Conservation (phyloP, 495 filamentous ascomycete species). For the Aspergillus ellipticus region DNA sequence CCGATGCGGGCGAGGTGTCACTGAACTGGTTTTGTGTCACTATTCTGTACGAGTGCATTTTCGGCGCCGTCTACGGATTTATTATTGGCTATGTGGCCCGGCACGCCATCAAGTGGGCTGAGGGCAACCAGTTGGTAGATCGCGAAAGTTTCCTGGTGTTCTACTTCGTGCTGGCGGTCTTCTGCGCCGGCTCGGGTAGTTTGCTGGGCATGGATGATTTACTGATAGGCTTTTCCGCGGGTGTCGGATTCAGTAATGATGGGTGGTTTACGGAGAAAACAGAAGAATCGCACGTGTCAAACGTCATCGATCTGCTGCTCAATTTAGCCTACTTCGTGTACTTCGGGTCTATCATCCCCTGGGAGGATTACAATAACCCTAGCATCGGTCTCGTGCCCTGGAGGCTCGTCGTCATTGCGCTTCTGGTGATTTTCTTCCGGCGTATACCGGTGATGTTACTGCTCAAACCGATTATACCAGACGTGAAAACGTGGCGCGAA, state of each 20-base stretch:
- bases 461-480: conserved; percentile 89
- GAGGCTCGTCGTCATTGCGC: conserved; percentile 81
- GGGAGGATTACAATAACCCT: conserved; percentile 76
- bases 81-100: conserved; percentile 82
- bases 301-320: conserved; percentile 96
- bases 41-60: conserved; percentile 93
- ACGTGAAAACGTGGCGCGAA: conserved; percentile 98
- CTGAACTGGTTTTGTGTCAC: conserved; percentile 88
- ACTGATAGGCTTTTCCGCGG: conserved; percentile 91
- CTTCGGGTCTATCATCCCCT: conserved; percentile 94
- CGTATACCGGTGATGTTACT: conserved; percentile 94
- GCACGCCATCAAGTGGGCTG: conserved; percentile 86
- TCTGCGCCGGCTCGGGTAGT: conserved; percentile 92
- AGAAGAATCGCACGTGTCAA: conserved; percentile 96
- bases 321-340: conserved; percentile 99
- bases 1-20: conserved; percentile 62
- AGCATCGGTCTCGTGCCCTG: conserved; percentile 74
- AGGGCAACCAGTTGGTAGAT: conserved; percentile 82
- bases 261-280: conserved; percentile 99
- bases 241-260: conserved; percentile 97
- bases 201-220: conserved; percentile 92
- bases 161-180: conserved; percentile 95
- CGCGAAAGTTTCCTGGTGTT: conserved; percentile 97
- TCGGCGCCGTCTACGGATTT: conserved; percentile 88
- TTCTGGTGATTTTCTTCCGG: conserved; percentile 93